phyloP scores from a whole-genome alignment of 2,329 filamentous ascomycete genomes.

The Botrytis elliptica region DNA sequence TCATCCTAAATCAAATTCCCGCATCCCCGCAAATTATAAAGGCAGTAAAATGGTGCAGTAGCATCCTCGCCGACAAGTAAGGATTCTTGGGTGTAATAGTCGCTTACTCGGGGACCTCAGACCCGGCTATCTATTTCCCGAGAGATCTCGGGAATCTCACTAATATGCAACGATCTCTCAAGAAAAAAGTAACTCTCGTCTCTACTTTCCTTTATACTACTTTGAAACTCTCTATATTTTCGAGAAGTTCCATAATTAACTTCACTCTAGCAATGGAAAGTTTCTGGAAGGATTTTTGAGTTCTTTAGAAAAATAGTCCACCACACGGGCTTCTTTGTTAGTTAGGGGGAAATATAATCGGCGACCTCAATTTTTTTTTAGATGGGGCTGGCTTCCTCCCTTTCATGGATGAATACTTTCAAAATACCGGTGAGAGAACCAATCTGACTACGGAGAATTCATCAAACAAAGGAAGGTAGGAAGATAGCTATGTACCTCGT shows the following conservation, averaged over 20 bases:
- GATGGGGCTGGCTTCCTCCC: conserved; percentile 11
- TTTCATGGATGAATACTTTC: conserved; percentile 1
- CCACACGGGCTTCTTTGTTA: conserved; percentile 7
- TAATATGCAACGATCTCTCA: background rate
- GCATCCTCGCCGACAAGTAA: conserved; percentile 19
- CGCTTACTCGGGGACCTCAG: conserved; percentile 21
- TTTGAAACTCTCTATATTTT: background rate
- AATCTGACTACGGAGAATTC: background rate
- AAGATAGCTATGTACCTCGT: conserved; percentile 6
- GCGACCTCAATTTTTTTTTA: conserved; percentile 17
- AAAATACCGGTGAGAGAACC: background rate
- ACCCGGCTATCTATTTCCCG: conserved; percentile 20
- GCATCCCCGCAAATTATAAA: background rate
- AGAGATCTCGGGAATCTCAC: conserved; percentile 23
- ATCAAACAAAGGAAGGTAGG: conserved; percentile 4
- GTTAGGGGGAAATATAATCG: conserved; percentile 19
- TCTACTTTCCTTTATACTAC: background rate
- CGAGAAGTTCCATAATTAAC: background rate
- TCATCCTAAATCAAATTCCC: conserved; percentile 4
- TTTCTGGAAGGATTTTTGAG: background rate
- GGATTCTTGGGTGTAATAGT: background rate
- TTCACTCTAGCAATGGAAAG: background rate
- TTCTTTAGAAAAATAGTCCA: background rate
- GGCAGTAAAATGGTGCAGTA: conserved; percentile 11
- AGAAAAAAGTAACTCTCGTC: background rate